These are phyloP conservation scores for Trichoderma orchidacearum DNA, from an alignment of 495 filamentous ascomycete genomes.

Conservation along the genomic window DNA sequence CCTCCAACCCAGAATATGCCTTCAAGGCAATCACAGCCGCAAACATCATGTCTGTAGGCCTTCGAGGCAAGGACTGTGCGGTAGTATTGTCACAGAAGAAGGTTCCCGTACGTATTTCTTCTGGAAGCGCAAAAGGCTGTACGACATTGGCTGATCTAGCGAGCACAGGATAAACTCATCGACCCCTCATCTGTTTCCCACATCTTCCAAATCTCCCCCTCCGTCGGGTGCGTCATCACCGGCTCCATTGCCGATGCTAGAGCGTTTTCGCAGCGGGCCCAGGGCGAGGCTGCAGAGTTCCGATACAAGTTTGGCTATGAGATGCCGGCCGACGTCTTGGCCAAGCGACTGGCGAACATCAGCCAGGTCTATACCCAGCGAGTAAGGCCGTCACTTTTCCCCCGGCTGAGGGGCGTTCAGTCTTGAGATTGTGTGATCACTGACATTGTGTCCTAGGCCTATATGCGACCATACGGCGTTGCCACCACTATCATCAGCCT, in stretches of 20 bases:
- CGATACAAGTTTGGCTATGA: constrained; percentile 98
- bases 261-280: constrained; percentile 79
- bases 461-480: constrained; percentile 95
- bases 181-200: constrained; percentile 94
- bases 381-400: constrained; percentile 36
- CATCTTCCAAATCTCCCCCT: constrained; percentile 91
- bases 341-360: constrained; percentile 95
- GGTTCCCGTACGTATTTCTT: constrained; percentile 73
- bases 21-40: constrained; percentile 99
- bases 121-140: constrained; percentile 2
- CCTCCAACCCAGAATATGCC: constrained; percentile 69
- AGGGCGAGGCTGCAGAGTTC: constrained; percentile 94
- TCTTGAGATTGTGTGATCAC: neutral
- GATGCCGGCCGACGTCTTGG: constrained; percentile 95
- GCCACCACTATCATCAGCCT: constrained; percentile 88
- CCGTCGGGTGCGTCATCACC: constrained; percentile 96
- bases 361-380: constrained; percentile 98
- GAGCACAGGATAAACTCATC: constrained; percentile 84
- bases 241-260: constrained; percentile 96
- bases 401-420: constrained; percentile 7
- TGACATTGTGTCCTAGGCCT: constrained; percentile 45
- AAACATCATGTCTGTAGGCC: constrained; percentile 94
- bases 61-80: constrained; percentile 91
- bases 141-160: constrained; percentile 4
- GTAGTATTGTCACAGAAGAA: constrained; percentile 99